Percentiles rank a stretch among this genome's conserved stretches.
These are phyloP conservation scores for Lablab purpureus DNA, from an alignment of 306 rosid species.

Conservation along the genomic window DNA sequence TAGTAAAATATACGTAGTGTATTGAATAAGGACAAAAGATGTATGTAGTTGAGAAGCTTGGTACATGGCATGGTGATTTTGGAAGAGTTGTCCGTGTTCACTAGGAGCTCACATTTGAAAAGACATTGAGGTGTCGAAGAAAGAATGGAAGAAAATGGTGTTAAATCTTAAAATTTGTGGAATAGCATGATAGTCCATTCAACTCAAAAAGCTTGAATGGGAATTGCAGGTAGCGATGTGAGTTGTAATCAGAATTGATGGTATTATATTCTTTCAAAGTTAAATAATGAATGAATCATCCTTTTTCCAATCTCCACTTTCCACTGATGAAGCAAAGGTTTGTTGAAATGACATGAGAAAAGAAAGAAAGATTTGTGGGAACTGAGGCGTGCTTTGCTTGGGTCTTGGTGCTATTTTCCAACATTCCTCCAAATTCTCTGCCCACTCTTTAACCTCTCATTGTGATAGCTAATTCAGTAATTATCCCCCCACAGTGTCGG, in stretches of 20 bases:
- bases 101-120: slow-evolving; percentile 15
- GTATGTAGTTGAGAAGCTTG: neutral
- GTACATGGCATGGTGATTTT: slow-evolving; percentile 10
- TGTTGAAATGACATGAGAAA: slow-evolving; percentile 34
- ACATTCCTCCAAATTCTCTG: slow-evolving; percentile 28
- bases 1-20: neutral
- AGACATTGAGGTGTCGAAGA: slow-evolving; percentile 13
- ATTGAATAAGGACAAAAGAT: neutral
- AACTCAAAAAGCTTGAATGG: slow-evolving; percentile 27
- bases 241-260: slow-evolving; percentile 21
- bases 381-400: slow-evolving; percentile 30
- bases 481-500: neutral
- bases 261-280: too few species aligned
- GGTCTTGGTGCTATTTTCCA: slow-evolving; percentile 15
- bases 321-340: neutral
- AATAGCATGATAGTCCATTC: slow-evolving; percentile 37
- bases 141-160: slow-evolving; percentile 39
- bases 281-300: slow-evolving; percentile 10
- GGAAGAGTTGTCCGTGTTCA: slow-evolving; percentile 28
- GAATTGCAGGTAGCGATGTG: slow-evolving; percentile 2
- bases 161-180: slow-evolving; percentile 38
- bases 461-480: slow-evolving; percentile 4
- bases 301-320: neutral
- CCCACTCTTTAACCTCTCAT: slow-evolving; percentile 9
- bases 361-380: slow-evolving; percentile 3